Conservation (phyloP, 768 basidiomycete genomes). For the Mycena capillaripes region DNA sequence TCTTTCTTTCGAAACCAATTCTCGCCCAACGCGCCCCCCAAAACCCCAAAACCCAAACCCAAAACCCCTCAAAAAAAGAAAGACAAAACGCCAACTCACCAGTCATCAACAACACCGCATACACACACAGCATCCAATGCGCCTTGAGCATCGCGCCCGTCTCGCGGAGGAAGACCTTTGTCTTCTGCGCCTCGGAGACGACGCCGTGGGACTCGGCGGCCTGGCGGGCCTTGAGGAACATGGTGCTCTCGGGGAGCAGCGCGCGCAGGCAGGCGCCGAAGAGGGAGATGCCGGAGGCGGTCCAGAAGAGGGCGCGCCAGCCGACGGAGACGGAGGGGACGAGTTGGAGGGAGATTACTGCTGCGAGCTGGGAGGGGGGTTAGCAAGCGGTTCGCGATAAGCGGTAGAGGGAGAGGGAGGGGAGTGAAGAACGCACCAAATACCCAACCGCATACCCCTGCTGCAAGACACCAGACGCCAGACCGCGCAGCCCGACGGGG, state of each 20-base stretch:
- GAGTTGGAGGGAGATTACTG: slow-evolving; percentile 82
- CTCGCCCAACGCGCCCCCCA: too few relatives aligned
- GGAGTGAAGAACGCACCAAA: slow-evolving; percentile 50
- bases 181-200: slow-evolving; percentile 60
- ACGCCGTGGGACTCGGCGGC: slow-evolving; percentile 43
- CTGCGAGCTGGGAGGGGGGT: slow-evolving; percentile 63
- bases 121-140: slow-evolving; percentile 89
- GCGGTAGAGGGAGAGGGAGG: not conserved
- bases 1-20: too few relatives aligned
- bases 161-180: slow-evolving; percentile 80
- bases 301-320: slow-evolving; percentile 91
- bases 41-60: too few relatives aligned
- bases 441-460: slow-evolving; percentile 92
- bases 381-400: too few relatives aligned
- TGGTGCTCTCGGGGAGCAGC: slow-evolving; percentile 81
- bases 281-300: slow-evolving; percentile 75
- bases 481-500: slow-evolving; percentile 87
- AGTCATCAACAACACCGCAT: slow-evolving; percentile 87
- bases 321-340: slow-evolving; percentile 58
- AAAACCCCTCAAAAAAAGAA: too few relatives aligned
- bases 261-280: slow-evolving; percentile 79
- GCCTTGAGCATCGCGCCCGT: slow-evolving; percentile 80
- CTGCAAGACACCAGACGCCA: slow-evolving; percentile 88
- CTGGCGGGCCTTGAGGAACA: slow-evolving; percentile 39
- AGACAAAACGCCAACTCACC: slow-evolving; percentile 46